Percentiles rank a stretch among this genome's conserved stretches.
Evolutionary conservation across 2,329 filamentous ascomycete genomes (phyloP).

Genomic region (Aspergillus amoenus): DNA sequence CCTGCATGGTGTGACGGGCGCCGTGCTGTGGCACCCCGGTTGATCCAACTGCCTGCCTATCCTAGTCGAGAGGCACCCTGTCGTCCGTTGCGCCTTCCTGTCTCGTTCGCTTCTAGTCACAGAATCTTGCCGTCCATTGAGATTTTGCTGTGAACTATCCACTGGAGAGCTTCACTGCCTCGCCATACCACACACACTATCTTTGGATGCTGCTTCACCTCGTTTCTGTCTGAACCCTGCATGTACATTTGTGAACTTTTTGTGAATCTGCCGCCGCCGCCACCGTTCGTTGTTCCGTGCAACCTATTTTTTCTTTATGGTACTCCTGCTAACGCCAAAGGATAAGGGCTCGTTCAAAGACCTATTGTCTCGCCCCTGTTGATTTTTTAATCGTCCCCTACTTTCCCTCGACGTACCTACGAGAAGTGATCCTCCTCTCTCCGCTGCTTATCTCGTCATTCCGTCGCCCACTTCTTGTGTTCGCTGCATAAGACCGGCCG

Average conservation of each 20-base stretch:
- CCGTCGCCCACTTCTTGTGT: slow-evolving; percentile 26
- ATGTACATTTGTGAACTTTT: slow-evolving; percentile 3
- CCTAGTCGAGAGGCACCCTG: neutral
- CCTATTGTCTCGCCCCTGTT: neutral
- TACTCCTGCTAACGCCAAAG: slow-evolving; percentile 9
- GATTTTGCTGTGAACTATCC: neutral
- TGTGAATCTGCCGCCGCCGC: neutral
- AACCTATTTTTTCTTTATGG: slow-evolving; percentile 1
- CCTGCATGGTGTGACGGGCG: slow-evolving; percentile 2
- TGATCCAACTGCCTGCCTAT: neutral
- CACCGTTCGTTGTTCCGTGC: slow-evolving; percentile 1
- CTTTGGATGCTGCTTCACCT: neutral
- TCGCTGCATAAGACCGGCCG: slow-evolving; percentile 37
- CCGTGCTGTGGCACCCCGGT: neutral
- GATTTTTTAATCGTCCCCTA: slow-evolving; percentile 1
- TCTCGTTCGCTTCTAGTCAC: neutral
- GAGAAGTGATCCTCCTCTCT: neutral
- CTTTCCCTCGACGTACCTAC: neutral
- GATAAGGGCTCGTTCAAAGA: slow-evolving; percentile 15
- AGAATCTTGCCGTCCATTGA: neutral
- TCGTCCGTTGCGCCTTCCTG: slow-evolving; percentile 1
- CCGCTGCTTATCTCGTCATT: neutral
- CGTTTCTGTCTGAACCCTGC: slow-evolving; percentile 2
- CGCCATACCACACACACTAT: neutral
- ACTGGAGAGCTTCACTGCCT: neutral